Evolutionary conservation across 1,139 yeast genomes (phyloP).

Genomic region (Blastobotrys elegans): DNA sequence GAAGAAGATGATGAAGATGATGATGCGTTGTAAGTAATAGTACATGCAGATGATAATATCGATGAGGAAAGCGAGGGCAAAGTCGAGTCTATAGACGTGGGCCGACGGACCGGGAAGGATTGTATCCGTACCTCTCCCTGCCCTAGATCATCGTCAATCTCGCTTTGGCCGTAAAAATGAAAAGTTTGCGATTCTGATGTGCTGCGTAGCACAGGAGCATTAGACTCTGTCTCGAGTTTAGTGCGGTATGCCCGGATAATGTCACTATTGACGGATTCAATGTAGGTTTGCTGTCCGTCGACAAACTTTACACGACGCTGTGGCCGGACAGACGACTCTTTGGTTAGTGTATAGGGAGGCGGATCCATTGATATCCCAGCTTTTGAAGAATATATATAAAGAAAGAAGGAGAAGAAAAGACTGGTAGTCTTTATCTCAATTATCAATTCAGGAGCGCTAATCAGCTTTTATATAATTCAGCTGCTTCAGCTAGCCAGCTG

Average conservation of each 20-base stretch:
- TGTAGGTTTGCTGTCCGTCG: background rate
- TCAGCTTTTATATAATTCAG: too few relatives aligned
- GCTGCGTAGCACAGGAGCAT: background rate
- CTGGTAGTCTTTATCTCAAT: too few relatives aligned
- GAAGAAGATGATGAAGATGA: too few relatives aligned
- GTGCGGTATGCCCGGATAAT: background rate
- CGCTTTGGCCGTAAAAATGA: constrained; percentile 7
- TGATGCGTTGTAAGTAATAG: too few relatives aligned
- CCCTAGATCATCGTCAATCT: constrained; percentile 6
- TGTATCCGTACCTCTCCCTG: constrained; percentile 8
- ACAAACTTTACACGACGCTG: background rate
- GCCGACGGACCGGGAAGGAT: constrained; percentile 1
- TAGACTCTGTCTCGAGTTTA: background rate
- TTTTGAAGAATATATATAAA: too few relatives aligned
- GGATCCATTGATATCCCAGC: too few relatives aligned
- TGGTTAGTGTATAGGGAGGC: constrained; percentile 8
- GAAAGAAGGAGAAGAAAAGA: too few relatives aligned
- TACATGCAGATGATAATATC: background rate
- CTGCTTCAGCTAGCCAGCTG: too few relatives aligned
- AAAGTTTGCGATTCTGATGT: constrained; percentile 8
- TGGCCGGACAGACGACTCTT: constrained; percentile 7
- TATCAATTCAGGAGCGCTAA: too few relatives aligned
- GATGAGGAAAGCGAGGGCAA: background rate
- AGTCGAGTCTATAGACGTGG: background rate
- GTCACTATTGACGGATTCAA: background rate